Evolutionary conservation across 148 eudicot genomes (phyloP).

Genomic region (Cornus florida): DNA sequence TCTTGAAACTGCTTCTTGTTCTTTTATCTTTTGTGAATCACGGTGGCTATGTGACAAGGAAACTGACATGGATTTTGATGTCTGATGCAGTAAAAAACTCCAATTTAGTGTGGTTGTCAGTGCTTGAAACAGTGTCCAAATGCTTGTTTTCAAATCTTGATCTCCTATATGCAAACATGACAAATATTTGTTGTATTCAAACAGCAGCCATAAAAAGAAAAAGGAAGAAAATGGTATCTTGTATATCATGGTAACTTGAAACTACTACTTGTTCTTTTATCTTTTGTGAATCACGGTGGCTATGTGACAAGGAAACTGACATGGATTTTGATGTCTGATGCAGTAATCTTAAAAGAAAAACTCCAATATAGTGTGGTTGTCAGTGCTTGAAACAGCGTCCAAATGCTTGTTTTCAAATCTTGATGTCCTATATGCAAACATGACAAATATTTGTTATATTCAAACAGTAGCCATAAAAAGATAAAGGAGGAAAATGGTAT

Average conservation of each 20-base stretch:
- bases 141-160: too few species aligned
- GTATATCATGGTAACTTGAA: neutral
- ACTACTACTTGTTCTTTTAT: too few species aligned
- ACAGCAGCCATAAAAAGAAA: neutral
- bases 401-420: too few species aligned
- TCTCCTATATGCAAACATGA: too few species aligned
- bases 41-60: neutral
- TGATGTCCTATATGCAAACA: too few species aligned
- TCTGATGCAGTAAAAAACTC: neutral
- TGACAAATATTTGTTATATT: neutral
- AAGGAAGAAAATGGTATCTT: neutral
- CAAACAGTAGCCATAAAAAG: neutral
- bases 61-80: neutral
- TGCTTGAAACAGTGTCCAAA: too few species aligned
- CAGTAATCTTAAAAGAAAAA: neutral
- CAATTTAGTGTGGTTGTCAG: too few species aligned
- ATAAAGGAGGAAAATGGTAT: neutral
- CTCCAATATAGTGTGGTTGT: too few species aligned
- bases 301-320: neutral
- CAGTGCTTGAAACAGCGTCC: too few species aligned
- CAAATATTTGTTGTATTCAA: neutral
- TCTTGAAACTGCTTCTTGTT: neutral
- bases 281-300: neutral
- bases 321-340: neutral
- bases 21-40: too few species aligned